Evolutionary conservation across 139 green algal species (phyloP), one percentile per base, ranked within the genome.

Genomic region (Monoraphidium neglectum): DNA sequence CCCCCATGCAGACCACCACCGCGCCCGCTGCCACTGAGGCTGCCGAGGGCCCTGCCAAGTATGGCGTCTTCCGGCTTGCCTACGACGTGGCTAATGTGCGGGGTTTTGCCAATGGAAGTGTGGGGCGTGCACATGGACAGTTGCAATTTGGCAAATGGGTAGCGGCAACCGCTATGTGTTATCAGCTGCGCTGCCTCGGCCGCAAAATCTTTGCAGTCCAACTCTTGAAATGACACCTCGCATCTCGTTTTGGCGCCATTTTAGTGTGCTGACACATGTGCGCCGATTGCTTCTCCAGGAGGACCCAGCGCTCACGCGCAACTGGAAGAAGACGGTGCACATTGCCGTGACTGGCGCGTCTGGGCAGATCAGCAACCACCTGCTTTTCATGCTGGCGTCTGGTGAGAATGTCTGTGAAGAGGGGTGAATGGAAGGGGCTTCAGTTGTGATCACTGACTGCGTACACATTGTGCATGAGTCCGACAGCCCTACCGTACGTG

Each of bases 281-380:
- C 28, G 24, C 28, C 54, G 4, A 23, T 3, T 4, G 0, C 1
- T n/a, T 24, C 12, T 72, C 62, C 73, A 90, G 88, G 88, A 91
- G 79, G 78, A 89, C 54, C 77, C 83, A 18, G 75, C 82, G 26
- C 69, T 92, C 49, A 93, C 86, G 6, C 75, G 78, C 26, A 86
- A 61, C 18, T 95, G 90, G 90, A 92, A 95, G 84, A 90, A 90
- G 78, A 92, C 87, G 8, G 86, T 95, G 54, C 64, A 72, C 33
- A 83, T 94, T 21, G 90, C 91, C n/a, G 89, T 97, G 1, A 93
- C 90, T 46, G 92, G 93, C 33, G 93, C 93, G 3, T 93, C 92
- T 6, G 94, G 94, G 28, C 90, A 94, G 79, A 98, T 98, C 38
- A 89, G 88, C 64, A 98, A 98, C 83, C 94, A 98, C 74, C 84